Conservation (phyloP, 2,329 filamentous ascomycete genomes). For the Arthrobotrys megalospora region DNA sequence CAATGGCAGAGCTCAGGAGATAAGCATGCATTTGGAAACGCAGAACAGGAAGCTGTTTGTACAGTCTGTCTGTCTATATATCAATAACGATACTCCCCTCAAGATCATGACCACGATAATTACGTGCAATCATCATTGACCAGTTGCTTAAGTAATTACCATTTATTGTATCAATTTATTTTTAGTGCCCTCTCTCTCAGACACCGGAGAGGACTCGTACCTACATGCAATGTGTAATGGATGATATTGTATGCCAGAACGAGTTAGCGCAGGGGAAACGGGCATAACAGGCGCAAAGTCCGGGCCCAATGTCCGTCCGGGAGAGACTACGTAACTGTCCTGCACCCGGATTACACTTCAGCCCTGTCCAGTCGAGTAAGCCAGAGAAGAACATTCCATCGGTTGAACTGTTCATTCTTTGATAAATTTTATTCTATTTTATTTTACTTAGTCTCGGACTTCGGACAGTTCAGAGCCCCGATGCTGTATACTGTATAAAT, state of each 20-base stretch:
- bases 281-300: background rate
- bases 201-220: too few species aligned
- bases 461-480: background rate
- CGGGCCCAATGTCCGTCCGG: slow-evolving; percentile 4
- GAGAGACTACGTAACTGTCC: slow-evolving; percentile 4
- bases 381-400: background rate
- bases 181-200: too few species aligned
- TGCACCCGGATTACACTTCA: slow-evolving; percentile 21
- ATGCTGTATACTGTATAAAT: background rate
- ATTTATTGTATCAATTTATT: too few species aligned
- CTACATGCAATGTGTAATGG: background rate
- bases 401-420: background rate
- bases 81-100: too few species aligned
- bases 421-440: too few species aligned
- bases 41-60: background rate
- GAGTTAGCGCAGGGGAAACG: background rate
- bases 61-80: too few species aligned
- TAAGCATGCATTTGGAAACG: background rate
- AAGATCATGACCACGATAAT: too few species aligned
- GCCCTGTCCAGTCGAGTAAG: background rate
- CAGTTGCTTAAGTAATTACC: too few species aligned
- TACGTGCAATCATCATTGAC: too few species aligned
- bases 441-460: background rate
- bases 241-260: slow-evolving; percentile 6
- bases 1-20: background rate